Evolutionary conservation across 1,139 yeast species (phyloP).

Genomic region (Pichia sp.): DNA sequence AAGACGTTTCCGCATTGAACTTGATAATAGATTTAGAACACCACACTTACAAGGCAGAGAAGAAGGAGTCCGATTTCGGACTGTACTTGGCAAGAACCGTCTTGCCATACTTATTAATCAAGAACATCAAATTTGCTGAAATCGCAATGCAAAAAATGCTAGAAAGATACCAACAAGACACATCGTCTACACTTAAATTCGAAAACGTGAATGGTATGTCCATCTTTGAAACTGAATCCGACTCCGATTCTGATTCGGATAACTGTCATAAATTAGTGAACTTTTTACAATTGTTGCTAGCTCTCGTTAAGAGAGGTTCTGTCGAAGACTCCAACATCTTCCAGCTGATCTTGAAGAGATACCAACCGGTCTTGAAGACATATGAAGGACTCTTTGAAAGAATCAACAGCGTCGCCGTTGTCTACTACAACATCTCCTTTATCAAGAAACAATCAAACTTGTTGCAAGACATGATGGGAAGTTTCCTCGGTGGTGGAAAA

Average conservation of each 20-base stretch:
- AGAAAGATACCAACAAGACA: slow-evolving; percentile 14
- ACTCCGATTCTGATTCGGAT: slow-evolving; percentile 19
- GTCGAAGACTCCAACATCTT: slow-evolving; percentile 30
- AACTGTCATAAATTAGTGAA: slow-evolving; percentile 45
- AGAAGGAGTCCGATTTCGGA: slow-evolving; percentile 21
- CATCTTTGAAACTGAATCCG: slow-evolving; percentile 18
- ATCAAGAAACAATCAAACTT: slow-evolving; percentile 61
- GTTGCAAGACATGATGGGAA: slow-evolving; percentile 85
- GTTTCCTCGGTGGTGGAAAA: slow-evolving; percentile 47
- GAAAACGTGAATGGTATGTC: slow-evolving; percentile 15
- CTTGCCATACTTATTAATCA: slow-evolving; percentile 29
- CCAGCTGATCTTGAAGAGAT: slow-evolving; percentile 29
- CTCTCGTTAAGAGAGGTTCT: slow-evolving; percentile 57
- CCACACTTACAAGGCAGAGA: slow-evolving; percentile 24
- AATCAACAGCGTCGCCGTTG: slow-evolving; percentile 44
- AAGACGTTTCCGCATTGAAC: slow-evolving; percentile 24
- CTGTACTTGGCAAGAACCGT: slow-evolving; percentile 28
- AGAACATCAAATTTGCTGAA: slow-evolving; percentile 28
- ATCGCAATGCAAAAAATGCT: slow-evolving; percentile 22
- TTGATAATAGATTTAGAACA: slow-evolving; percentile 27
- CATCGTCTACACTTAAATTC: slow-evolving; percentile 7
- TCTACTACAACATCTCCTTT: slow-evolving; percentile 55
- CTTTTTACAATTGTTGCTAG: slow-evolving; percentile 65
- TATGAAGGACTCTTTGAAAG: slow-evolving; percentile 48
- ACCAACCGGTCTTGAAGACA: slow-evolving; percentile 40